Percentiles rank a stretch among this genome's conserved stretches.
These are phyloP conservation scores for Aspergillus pseudoglaucus DNA, from an alignment of 2,329 filamentous ascomycete genomes.

Conservation along the genomic window DNA sequence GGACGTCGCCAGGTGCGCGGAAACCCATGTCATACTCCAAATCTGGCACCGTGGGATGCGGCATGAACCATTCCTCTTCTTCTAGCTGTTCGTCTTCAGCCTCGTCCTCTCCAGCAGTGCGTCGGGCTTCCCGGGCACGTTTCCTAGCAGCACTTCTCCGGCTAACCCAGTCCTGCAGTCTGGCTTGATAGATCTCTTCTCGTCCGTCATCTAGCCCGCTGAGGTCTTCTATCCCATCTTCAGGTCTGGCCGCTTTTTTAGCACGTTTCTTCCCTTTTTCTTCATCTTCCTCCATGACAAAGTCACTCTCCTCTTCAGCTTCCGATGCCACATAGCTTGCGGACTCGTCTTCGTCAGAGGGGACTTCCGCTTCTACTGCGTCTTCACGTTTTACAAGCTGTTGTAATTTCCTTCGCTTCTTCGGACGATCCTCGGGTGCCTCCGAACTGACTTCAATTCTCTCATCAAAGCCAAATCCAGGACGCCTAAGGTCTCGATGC, in stretches of 20 bases:
- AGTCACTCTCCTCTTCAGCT: conserved; percentile 28
- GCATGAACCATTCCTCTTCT: conserved; percentile 87
- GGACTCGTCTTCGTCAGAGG: conserved; percentile 27
- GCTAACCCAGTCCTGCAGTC: conserved; percentile 69
- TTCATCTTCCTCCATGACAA: conserved; percentile 26
- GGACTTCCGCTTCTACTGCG: conserved; percentile 6
- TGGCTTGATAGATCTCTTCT: conserved; percentile 68
- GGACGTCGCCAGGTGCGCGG: conserved; percentile 84
- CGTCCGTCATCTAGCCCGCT: conserved; percentile 79
- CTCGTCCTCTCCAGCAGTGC: conserved; percentile 30
- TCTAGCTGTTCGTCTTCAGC: conserved; percentile 35
- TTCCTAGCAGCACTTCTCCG: conserved; percentile 55
- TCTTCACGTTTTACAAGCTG: conserved; percentile 4
- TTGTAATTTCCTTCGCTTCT: conserved; percentile 32
- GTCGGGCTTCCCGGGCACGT: conserved; percentile 28
- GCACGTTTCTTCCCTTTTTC: conserved; percentile 15
- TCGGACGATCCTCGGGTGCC: conserved; percentile 11
- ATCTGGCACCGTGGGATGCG: conserved; percentile 76
- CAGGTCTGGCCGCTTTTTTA: conserved; percentile 24
- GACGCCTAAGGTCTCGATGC: conserved; percentile 66
- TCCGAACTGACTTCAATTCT: conserved; percentile 23
- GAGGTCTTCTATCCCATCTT: conserved; percentile 48
- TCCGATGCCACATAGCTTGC: conserved; percentile 27
- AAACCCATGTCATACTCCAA: conserved; percentile 67
- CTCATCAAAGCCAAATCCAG: conserved; percentile 59